Percentiles rank a stretch among this genome's conserved stretches.
Evolutionary conservation across 208 protist species (phyloP).

Genomic region (Trypanosoma rangeli): DNA sequence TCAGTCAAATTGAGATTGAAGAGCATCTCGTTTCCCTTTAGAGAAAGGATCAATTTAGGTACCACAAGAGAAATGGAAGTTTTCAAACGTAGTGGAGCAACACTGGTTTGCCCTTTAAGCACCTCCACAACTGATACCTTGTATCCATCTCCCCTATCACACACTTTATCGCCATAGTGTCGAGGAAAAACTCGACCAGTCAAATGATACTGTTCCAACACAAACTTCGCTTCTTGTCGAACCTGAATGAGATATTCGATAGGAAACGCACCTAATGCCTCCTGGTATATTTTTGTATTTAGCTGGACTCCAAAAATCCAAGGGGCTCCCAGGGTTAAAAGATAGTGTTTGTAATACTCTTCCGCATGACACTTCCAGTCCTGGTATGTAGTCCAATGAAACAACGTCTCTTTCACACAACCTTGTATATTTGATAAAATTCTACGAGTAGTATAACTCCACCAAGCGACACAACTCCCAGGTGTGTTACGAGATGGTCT

Average conservation of each 20-base stretch:
- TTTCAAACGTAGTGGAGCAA: neutral
- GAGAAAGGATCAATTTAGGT: conserved; percentile 4
- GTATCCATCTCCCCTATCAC: neutral
- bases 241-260: conserved; percentile 28
- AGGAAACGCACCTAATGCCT: conserved; percentile 14
- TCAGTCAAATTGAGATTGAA: conserved; percentile 5
- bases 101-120: neutral
- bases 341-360: conserved; percentile 34
- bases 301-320: conserved; percentile 4
- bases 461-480: conserved; percentile 14
- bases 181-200: conserved; percentile 16
- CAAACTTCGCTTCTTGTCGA: conserved; percentile 22
- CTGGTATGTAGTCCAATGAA: conserved; percentile 36
- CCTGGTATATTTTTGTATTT: neutral
- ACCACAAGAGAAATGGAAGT: conserved; percentile 9
- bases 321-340: conserved; percentile 13
- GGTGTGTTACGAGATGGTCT: conserved; percentile 3
- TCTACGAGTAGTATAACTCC: conserved; percentile 10
- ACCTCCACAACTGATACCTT: conserved; percentile 21
- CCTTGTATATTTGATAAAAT: conserved; percentile 7
- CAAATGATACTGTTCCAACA: conserved; percentile 14
- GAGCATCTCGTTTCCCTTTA: neutral
- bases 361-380: conserved; percentile 34
- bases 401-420: conserved; percentile 19
- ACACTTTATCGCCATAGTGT: conserved; percentile 21